These are phyloP conservation scores for Colletotrichum acutatum DNA, from an alignment of 2,329 filamentous ascomycete genomes.

Conservation along the genomic window DNA sequence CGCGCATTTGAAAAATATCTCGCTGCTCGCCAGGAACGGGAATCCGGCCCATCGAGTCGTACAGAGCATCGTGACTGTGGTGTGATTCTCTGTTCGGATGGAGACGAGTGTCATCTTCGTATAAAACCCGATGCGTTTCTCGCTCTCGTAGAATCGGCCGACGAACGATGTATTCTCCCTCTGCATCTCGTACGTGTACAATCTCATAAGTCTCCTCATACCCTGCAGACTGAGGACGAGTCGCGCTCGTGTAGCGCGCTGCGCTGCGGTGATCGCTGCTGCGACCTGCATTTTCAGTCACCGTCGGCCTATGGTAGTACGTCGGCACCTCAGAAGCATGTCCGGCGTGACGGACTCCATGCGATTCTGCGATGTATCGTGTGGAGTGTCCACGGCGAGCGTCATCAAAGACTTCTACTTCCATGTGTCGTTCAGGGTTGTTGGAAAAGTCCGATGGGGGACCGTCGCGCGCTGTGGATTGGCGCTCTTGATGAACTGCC, in stretches of 20 bases:
- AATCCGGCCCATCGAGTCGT: neutral
- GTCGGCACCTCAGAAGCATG: neutral
- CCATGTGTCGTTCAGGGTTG: neutral
- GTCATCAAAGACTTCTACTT: neutral
- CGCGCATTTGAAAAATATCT: neutral
- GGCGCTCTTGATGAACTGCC: neutral
- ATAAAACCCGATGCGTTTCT: constrained; percentile 37
- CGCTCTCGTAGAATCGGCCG: constrained; percentile 50
- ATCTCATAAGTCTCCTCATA: constrained; percentile 54
- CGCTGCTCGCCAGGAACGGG: neutral
- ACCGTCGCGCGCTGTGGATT: neutral
- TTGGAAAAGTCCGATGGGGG: neutral
- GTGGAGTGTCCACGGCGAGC: neutral
- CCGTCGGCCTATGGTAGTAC: neutral
- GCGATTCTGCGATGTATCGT: neutral
- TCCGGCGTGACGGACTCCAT: neutral
- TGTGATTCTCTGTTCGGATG: neutral
- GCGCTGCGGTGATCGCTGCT: neutral
- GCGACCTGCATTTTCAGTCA: neutral
- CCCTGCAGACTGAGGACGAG: neutral
- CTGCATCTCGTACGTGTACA: constrained; percentile 55
- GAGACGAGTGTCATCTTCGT: constrained; percentile 32
- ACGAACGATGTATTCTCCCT: constrained; percentile 59
- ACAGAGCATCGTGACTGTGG: neutral
- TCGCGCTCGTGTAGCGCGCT: neutral